These are phyloP conservation scores for Torulaspora quercuum DNA, from an alignment of 805 yeast species.

Conservation along the genomic window DNA sequence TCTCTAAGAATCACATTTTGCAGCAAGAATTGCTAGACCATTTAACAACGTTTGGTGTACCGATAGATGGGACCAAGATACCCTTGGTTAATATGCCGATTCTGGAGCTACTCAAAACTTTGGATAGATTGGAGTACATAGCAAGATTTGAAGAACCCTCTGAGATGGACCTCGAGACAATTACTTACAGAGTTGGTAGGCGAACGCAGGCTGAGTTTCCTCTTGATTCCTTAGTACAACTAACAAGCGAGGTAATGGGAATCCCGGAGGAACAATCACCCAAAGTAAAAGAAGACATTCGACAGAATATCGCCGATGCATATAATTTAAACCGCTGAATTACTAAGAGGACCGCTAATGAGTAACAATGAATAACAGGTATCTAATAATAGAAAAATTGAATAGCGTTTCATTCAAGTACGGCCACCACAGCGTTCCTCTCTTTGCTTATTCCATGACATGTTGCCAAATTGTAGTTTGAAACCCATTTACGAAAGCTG, in stretches of 20 bases:
- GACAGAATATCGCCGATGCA: slow-evolving; percentile 29
- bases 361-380: too few relatives aligned
- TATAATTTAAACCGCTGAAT: too few relatives aligned
- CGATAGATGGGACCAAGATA: slow-evolving; percentile 27
- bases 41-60: slow-evolving; percentile 29
- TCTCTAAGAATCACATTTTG: slow-evolving; percentile 31
- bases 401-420: too few relatives aligned
- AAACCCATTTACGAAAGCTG: too few relatives aligned
- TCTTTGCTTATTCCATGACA: too few relatives aligned
- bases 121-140: slow-evolving; percentile 29
- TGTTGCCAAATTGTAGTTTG: too few relatives aligned
- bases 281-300: slow-evolving; percentile 21
- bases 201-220: slow-evolving; percentile 31
- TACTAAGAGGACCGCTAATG: too few relatives aligned
- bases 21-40: slow-evolving; percentile 25
- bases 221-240: slow-evolving; percentile 18
- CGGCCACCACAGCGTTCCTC: too few relatives aligned
- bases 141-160: slow-evolving; percentile 25
- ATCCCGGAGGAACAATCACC: slow-evolving; percentile 18
- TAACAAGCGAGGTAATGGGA: slow-evolving; percentile 25
- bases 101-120: slow-evolving; percentile 23
- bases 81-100: slow-evolving; percentile 26
- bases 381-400: too few relatives aligned
- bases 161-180: slow-evolving; percentile 23
- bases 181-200: slow-evolving; percentile 29